Evolutionary conservation across 2,329 filamentous ascomycete genomes (phyloP).

Genomic region (Fusarium austroafricanum): DNA sequence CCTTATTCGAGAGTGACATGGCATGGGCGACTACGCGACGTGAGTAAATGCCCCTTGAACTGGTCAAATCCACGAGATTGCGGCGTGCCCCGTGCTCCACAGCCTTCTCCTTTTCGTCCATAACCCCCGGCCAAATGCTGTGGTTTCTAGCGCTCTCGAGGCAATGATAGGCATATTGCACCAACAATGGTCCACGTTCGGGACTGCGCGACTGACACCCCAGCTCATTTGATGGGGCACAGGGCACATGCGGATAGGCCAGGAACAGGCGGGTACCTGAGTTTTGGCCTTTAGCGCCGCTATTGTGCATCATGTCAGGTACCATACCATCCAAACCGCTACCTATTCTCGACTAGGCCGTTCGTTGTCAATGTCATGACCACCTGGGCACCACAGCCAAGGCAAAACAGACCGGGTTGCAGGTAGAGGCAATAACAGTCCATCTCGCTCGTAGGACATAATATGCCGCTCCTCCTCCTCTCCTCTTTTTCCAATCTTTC

Average conservation of each 20-base stretch:
- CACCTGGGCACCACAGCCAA: constrained; percentile 38
- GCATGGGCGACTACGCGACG: neutral
- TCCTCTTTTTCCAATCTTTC: constrained; percentile 48
- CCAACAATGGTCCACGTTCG: constrained; percentile 45
- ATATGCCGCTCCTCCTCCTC: constrained; percentile 44
- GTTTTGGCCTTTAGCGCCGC: constrained; percentile 24
- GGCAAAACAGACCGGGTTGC: constrained; percentile 27
- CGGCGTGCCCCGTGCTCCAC: constrained; percentile 43
- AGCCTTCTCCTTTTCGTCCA: constrained; percentile 43
- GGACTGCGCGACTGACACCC: too few species aligned
- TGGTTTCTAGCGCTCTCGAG: constrained; percentile 20
- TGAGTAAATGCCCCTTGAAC: constrained; percentile 20
- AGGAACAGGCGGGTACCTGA: constrained; percentile 35
- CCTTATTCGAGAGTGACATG: constrained; percentile 23
- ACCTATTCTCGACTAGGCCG: constrained; percentile 37
- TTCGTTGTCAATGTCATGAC: constrained; percentile 35
- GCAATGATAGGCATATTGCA: constrained; percentile 40
- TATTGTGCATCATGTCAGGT: constrained; percentile 33
- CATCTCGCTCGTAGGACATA: constrained; percentile 42
- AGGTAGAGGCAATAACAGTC: constrained; percentile 43
- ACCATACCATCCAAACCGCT: constrained; percentile 35
- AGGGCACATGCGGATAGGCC: constrained; percentile 18
- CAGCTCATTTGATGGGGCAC: constrained; percentile 36
- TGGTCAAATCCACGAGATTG: constrained; percentile 44
- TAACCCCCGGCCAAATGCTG: constrained; percentile 21